Conservation (phyloP, 139 green algal species). For the Tetraselmis striata region DNA sequence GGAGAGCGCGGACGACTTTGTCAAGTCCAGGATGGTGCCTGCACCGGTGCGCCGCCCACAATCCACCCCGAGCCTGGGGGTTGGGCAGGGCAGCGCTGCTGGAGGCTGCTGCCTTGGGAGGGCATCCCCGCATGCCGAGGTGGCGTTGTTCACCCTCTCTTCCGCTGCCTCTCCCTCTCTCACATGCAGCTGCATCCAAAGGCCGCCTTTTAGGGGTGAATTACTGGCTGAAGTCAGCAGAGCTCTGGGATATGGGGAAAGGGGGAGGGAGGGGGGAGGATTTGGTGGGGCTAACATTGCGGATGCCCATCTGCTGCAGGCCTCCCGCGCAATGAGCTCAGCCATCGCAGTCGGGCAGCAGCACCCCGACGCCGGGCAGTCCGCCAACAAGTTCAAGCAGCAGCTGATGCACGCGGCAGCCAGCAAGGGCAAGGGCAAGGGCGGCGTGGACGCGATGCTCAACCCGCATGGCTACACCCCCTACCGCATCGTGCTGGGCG, state of each 20-base stretch:
- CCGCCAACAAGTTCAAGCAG: background rate
- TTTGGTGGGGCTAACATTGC: too few relatives aligned
- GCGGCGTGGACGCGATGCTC: background rate
- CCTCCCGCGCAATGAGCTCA: background rate
- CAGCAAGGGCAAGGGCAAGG: background rate
- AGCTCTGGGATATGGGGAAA: too few relatives aligned
- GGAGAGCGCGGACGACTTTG: background rate
- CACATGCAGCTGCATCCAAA: too few relatives aligned
- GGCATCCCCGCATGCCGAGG: too few relatives aligned
- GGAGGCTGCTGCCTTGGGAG: too few relatives aligned
- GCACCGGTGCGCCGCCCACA: background rate
- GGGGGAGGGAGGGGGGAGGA: too few relatives aligned
- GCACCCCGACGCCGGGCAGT: slow-evolving; percentile 1
- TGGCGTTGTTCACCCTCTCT: too few relatives aligned
- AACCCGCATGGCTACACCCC: slow-evolving; percentile 40
- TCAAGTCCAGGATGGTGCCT: background rate
- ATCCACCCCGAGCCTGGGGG: too few relatives aligned
- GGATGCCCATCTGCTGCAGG: slow-evolving; percentile 17
- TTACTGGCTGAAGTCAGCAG: too few relatives aligned
- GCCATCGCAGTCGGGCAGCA: background rate
- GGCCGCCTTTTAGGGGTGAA: too few relatives aligned
- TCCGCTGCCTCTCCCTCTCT: too few relatives aligned
- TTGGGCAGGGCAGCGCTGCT: too few relatives aligned
- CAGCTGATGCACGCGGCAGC: slow-evolving; percentile 4
- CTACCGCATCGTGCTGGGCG: slow-evolving; percentile 83